phyloP scores from a whole-genome alignment of 106 monocot species.

The Dendrobium nobile region DNA sequence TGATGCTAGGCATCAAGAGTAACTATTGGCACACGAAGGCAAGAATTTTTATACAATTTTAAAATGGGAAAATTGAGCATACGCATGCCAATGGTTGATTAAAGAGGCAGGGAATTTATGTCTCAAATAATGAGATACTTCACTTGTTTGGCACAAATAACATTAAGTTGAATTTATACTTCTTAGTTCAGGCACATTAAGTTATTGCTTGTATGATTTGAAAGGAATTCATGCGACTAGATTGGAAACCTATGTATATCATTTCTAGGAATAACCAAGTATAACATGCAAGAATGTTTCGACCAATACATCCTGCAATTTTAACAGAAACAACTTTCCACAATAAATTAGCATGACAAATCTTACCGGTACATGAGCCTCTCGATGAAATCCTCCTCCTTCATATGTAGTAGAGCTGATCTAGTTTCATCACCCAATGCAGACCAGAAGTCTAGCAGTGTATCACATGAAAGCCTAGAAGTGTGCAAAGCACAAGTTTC shows the following conservation, averaged over 20 bases:
- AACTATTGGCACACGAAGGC: background rate
- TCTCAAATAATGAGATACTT: background rate
- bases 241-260: background rate
- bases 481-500: conserved; percentile 98
- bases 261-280: background rate
- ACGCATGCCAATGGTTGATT: background rate
- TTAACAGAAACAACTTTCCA: background rate
- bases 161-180: background rate
- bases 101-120: background rate
- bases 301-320: background rate
- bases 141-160: background rate
- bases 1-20: background rate
- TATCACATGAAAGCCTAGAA: conserved; percentile 88
- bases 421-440: conserved; percentile 79
- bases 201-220: background rate
- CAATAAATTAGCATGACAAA: conserved; percentile 1
- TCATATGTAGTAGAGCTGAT: conserved; percentile 75
- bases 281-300: background rate
- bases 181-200: background rate
- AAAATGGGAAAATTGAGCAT: background rate
- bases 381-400: conserved; percentile 98
- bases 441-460: conserved; percentile 81
- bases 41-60: background rate
- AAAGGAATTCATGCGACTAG: background rate
- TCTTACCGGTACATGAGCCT: conserved; percentile 84